Conservation (phyloP, 768 basidiomycete genomes). For the Phaeotremella skinneri region DNA sequence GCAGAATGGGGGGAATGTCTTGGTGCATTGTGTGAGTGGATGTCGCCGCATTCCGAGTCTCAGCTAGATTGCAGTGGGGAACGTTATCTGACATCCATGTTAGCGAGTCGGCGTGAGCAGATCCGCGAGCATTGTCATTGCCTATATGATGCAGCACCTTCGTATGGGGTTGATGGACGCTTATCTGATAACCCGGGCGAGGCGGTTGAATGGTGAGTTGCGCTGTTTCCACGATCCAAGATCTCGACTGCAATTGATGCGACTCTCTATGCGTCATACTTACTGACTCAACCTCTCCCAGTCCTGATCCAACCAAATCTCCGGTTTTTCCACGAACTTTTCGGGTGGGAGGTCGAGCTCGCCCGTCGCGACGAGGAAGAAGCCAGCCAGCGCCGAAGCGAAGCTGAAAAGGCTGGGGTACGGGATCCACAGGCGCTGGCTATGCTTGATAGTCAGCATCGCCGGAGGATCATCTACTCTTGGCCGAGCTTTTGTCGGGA, state of each 20-base stretch:
- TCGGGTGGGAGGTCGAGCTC: slow-evolving; percentile 92
- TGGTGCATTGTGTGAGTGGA: slow-evolving; percentile 75
- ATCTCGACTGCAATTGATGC: not conserved
- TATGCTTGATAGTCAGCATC: slow-evolving; percentile 1
- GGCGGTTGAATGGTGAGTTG: slow-evolving; percentile 63
- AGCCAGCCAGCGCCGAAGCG: not conserved
- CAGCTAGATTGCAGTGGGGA: not conserved
- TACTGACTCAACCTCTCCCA: slow-evolving; percentile 35
- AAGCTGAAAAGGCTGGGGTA: slow-evolving; percentile 12
- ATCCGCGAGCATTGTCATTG: slow-evolving; percentile 92
- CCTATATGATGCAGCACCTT: slow-evolving; percentile 94
- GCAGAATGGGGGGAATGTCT: slow-evolving; percentile 75
- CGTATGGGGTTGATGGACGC: slow-evolving; percentile 82
- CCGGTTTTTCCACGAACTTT: slow-evolving; percentile 88
- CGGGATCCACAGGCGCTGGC: slow-evolving; percentile 14
- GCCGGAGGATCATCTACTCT: slow-evolving; percentile 38
- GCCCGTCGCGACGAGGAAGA: slow-evolving; percentile 54
- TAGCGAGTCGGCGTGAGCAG: slow-evolving; percentile 92
- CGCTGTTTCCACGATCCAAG: slow-evolving; percentile 30
- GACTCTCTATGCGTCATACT: not conserved
- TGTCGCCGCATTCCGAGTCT: not conserved
- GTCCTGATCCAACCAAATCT: slow-evolving; percentile 94
- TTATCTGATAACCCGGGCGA: slow-evolving; percentile 85
- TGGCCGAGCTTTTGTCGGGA: slow-evolving; percentile 51
- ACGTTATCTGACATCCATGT: not conserved